These are phyloP conservation scores for Arxiozyma slooffiae DNA, from an alignment of 1,139 yeast species.

Conservation along the genomic window DNA sequence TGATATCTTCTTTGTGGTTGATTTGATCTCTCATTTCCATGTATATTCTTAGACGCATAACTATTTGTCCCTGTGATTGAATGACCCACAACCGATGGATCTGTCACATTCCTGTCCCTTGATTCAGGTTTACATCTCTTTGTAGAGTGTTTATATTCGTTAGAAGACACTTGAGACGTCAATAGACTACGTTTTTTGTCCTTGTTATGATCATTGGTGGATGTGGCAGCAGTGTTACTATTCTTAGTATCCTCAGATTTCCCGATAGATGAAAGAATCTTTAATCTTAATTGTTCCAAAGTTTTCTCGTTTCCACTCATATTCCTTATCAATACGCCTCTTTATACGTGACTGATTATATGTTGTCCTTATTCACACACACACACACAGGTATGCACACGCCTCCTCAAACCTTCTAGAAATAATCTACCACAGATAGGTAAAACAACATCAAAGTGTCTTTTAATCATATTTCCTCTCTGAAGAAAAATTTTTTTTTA, in stretches of 20 bases:
- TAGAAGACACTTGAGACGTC: neutral
- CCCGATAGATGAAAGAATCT: conserved; percentile 24
- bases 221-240: neutral
- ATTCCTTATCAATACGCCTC: neutral
- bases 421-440: too few relatives aligned
- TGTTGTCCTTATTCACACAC: too few relatives aligned
- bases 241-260: neutral
- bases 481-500: too few relatives aligned
- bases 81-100: neutral
- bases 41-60: neutral
- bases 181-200: neutral
- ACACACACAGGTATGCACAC: neutral
- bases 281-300: conserved; percentile 23
- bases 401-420: neutral
- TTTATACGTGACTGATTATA: neutral
- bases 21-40: neutral
- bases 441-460: too few relatives aligned
- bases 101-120: neutral
- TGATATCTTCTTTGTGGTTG: neutral
- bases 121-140: neutral
- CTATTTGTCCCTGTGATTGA: neutral
- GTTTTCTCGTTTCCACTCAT: conserved; percentile 10
- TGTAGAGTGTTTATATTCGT: neutral
- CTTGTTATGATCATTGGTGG: neutral
- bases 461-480: too few relatives aligned